Conservation (phyloP, 805 yeast genomes). For the Myxozyma nipponensis region DNA sequence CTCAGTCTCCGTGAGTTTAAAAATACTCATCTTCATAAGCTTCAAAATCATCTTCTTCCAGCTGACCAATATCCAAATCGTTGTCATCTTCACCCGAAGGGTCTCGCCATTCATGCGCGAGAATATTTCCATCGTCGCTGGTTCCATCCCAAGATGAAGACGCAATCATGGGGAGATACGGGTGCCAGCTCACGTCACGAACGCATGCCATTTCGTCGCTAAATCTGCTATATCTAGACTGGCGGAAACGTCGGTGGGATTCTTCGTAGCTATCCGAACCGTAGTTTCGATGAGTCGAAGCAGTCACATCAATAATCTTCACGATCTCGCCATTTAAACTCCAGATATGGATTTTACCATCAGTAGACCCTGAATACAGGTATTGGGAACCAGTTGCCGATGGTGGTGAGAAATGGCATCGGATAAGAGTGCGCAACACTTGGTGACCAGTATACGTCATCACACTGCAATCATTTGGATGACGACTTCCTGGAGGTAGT, state of each 20-base stretch:
- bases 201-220: conserved; percentile 22
- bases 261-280: background rate
- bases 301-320: conserved; percentile 18
- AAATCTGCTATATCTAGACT: too few species aligned
- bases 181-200: conserved; percentile 34
- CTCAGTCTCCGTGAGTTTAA: too few species aligned
- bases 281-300: background rate
- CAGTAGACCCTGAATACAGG: conserved; percentile 34
- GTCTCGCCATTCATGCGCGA: conserved; percentile 23
- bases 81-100: background rate
- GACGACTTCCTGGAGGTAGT: conserved; percentile 26
- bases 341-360: conserved; percentile 33
- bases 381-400: conserved; percentile 32
- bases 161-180: conserved; percentile 29
- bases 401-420: conserved; percentile 35
- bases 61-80: too few species aligned
- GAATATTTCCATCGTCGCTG: conserved; percentile 22
- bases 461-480: conserved; percentile 32
- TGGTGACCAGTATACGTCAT: conserved; percentile 35
- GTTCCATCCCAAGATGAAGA: conserved; percentile 24
- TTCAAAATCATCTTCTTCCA: too few species aligned
- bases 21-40: too few species aligned
- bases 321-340: conserved; percentile 33
- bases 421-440: conserved; percentile 32
- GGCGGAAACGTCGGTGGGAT: background rate